These are phyloP conservation scores for Microglena sp. DNA, from an alignment of 139 green algal genomes.

Conservation along the genomic window DNA sequence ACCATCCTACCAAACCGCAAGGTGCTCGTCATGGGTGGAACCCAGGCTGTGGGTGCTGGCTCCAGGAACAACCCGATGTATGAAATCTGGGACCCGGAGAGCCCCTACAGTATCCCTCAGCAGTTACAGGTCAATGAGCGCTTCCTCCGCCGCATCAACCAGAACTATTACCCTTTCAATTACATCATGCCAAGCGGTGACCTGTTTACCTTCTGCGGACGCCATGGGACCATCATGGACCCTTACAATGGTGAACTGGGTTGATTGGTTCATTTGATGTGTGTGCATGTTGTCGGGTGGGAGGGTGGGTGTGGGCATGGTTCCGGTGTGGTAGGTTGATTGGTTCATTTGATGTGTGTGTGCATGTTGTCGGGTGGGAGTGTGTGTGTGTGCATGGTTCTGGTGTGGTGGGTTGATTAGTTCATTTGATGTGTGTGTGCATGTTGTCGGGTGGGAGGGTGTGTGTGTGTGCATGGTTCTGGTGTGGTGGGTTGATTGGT, in stretches of 20 bases:
- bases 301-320: too few relatives aligned
- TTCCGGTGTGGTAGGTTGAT: too few relatives aligned
- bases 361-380: too few relatives aligned
- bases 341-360: too few relatives aligned
- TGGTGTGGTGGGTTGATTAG: too few relatives aligned
- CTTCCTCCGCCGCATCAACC: background rate
- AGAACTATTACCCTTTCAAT: conserved; percentile 26
- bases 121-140: background rate
- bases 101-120: background rate
- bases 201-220: conserved; percentile 18
- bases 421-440: too few relatives aligned
- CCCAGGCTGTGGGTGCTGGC: conserved; percentile 19
- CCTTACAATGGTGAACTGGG: background rate
- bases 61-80: conserved; percentile 10
- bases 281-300: too few relatives aligned
- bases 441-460: too few relatives aligned
- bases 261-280: too few relatives aligned
- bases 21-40: conserved; percentile 24
- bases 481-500: too few relatives aligned
- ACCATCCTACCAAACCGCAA: conserved; percentile 15
- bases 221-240: conserved; percentile 15
- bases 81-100: conserved; percentile 9
- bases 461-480: too few relatives aligned
- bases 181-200: conserved; percentile 19
- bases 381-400: too few relatives aligned